These are phyloP conservation scores for Mucor piriformis DNA, from an alignment of 371 early-diverging fungal species.

Conservation along the genomic window DNA sequence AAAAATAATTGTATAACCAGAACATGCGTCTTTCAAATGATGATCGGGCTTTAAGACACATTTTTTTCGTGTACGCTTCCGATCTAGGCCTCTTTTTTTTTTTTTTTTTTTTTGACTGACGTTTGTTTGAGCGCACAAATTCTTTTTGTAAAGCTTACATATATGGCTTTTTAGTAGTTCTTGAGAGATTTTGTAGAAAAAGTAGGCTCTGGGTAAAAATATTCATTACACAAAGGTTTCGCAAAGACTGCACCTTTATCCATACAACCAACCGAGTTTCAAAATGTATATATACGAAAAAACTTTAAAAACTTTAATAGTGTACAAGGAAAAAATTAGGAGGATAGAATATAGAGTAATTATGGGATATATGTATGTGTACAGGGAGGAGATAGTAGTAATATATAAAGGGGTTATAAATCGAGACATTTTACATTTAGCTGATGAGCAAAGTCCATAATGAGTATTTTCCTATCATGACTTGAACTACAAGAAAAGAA, in stretches of 20 bases:
- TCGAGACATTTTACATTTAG: conserved; percentile 29
- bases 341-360: too few relatives aligned
- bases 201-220: too few relatives aligned
- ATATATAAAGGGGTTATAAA: not conserved
- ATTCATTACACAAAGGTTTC: not conserved
- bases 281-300: not conserved
- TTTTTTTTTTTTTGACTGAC: not conserved
- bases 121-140: not conserved
- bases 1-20: conserved; percentile 19
- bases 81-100: not conserved
- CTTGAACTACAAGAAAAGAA: conserved; percentile 53
- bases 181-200: too few relatives aligned
- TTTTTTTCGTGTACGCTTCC: too few relatives aligned
- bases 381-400: not conserved
- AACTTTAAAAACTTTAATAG: not conserved
- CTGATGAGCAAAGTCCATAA: conserved; percentile 82
- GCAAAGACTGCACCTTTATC: not conserved
- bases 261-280: not conserved
- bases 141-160: too few relatives aligned
- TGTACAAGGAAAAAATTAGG: too few relatives aligned
- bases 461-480: conserved; percentile 79
- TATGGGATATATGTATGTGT: not conserved
- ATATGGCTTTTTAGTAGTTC: too few relatives aligned
- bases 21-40: conserved; percentile 33
- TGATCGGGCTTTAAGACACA: conserved; percentile 5